Percentiles rank a stretch among this genome's conserved stretches.
These are phyloP conservation scores for Amanita rubescens DNA, from an alignment of 768 basidiomycete species.

Conservation along the genomic window DNA sequence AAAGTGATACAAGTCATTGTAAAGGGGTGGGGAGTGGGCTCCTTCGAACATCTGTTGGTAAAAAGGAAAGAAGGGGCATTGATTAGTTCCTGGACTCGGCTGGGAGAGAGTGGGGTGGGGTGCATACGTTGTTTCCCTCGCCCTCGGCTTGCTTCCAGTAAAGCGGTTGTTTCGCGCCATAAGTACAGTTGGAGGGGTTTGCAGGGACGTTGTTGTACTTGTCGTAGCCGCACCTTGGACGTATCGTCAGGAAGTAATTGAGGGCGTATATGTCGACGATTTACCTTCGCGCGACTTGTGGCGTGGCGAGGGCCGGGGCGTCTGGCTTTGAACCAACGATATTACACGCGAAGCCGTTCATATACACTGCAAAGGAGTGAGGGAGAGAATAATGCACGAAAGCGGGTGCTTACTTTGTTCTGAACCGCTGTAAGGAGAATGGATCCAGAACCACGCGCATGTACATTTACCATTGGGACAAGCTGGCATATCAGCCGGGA, in stretches of 20 bases:
- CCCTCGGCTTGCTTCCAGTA: too few species aligned
- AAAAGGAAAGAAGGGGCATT: too few species aligned
- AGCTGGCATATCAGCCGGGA: slow-evolving; percentile 21
- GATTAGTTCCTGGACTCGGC: too few species aligned
- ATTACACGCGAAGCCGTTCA: too few species aligned
- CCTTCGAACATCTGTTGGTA: slow-evolving; percentile 40
- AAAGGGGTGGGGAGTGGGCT: slow-evolving; percentile 32
- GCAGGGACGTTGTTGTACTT: slow-evolving; percentile 21
- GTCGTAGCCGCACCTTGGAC: slow-evolving; percentile 38
- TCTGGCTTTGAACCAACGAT: too few species aligned
- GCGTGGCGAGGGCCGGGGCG: too few species aligned
- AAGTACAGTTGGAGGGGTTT: slow-evolving; percentile 38
- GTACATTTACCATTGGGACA: slow-evolving; percentile 35
- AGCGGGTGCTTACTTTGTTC: slow-evolving; percentile 4
- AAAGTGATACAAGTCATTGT: slow-evolving; percentile 44
- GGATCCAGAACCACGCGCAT: slow-evolving; percentile 47
- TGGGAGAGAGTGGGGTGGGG: too few species aligned
- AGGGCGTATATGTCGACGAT: not conserved
- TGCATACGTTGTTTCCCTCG: too few species aligned
- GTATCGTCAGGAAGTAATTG: too few species aligned
- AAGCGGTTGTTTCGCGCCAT: slow-evolving; percentile 29
- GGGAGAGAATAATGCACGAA: not conserved
- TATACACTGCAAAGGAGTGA: not conserved
- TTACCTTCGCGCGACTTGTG: too few species aligned
- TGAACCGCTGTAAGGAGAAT: slow-evolving; percentile 22